Percentiles rank a stretch among this genome's conserved stretches.
Conservation (phyloP, 2,329 filamentous ascomycete genomes). For the Aspergillus arachidicola region DNA sequence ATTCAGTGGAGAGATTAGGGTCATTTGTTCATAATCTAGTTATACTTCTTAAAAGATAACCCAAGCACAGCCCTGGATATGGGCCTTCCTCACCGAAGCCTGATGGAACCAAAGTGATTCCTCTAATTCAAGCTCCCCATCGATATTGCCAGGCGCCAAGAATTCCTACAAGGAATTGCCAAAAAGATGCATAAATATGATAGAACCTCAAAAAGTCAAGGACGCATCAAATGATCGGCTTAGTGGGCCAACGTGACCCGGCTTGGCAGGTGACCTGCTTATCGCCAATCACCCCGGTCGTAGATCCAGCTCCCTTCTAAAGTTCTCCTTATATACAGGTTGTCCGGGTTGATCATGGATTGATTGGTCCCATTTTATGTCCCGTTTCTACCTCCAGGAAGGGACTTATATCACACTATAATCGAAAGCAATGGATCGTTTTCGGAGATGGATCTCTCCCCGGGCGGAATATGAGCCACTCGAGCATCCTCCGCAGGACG, state of each 20-base stretch:
- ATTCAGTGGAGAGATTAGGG: too few relatives aligned
- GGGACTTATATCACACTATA: conserved; percentile 1
- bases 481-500: conserved; percentile 29
- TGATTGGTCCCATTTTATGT: conserved; percentile 2
- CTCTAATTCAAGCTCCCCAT: too few relatives aligned
- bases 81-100: too few relatives aligned
- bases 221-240: background rate
- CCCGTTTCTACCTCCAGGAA: conserved; percentile 1
- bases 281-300: background rate
- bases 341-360: conserved; percentile 2
- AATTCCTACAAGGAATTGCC: too few relatives aligned
- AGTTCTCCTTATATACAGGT: background rate
- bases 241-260: conserved; percentile 3
- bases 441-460: conserved; percentile 36
- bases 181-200: too few relatives aligned
- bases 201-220: too few relatives aligned
- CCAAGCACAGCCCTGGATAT: too few relatives aligned
- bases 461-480: conserved; percentile 34
- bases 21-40: too few relatives aligned
- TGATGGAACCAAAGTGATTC: background rate
- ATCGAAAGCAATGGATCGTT: conserved; percentile 33
- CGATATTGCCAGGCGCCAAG: too few relatives aligned
- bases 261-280: conserved; percentile 3
- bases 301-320: background rate
- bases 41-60: too few relatives aligned